A percentile compares a stretch with the other conserved stretches of the same genome.
Conservation (phyloP, 306 rosid species). For the Lagenaria siceraria region DNA sequence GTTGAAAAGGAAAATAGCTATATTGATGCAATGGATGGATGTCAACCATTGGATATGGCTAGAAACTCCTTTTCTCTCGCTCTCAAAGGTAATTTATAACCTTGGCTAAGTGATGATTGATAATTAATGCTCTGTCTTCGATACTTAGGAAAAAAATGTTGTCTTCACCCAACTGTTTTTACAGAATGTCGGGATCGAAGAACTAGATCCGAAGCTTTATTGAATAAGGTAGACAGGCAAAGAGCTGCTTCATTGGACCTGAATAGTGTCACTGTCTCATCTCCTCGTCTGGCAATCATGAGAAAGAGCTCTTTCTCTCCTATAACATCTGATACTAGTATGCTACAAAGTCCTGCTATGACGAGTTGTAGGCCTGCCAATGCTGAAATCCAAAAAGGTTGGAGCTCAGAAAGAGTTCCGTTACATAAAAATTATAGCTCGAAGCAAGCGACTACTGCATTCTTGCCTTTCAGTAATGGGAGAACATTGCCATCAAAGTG, state of each 20-base stretch:
- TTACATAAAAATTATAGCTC: constrained; percentile 33
- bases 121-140: background rate
- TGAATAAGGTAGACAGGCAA: constrained; percentile 50
- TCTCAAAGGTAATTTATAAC: constrained; percentile 45
- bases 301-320: constrained; percentile 45
- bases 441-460: constrained; percentile 34
- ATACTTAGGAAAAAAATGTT: background rate
- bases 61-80: constrained; percentile 90
- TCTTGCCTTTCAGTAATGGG: constrained; percentile 58
- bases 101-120: background rate
- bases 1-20: constrained; percentile 54
- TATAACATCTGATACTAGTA: constrained; percentile 34
- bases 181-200: constrained; percentile 85
- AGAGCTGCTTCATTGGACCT: constrained; percentile 96
- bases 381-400: constrained; percentile 69
- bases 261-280: constrained; percentile 56
- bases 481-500: constrained; percentile 91
- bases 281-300: constrained; percentile 57
- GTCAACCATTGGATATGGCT: constrained; percentile 48
- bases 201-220: constrained; percentile 61
- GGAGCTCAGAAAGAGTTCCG: constrained; percentile 94
- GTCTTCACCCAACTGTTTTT: background rate
- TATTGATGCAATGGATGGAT: constrained; percentile 34
- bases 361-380: constrained; percentile 43
- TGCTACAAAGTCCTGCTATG: constrained; percentile 62